These are phyloP conservation scores for Colletotrichum liaoningense DNA, from an alignment of 2,329 filamentous ascomycete genomes.

Conservation along the genomic window DNA sequence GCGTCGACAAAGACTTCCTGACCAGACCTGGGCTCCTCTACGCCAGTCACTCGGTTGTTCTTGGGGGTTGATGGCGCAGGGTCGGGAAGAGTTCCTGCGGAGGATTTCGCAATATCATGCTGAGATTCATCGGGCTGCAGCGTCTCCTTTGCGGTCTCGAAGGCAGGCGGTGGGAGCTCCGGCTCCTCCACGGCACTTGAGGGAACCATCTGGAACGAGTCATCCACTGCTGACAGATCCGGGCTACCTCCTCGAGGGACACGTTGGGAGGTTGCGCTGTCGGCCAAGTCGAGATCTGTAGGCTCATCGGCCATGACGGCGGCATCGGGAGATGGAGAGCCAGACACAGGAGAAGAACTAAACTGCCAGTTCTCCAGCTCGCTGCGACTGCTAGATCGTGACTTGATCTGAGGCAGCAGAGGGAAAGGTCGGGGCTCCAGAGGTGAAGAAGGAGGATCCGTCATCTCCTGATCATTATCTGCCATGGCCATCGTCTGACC, in stretches of 20 bases:
- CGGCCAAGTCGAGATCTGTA: slow-evolving; percentile 26
- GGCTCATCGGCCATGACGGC: slow-evolving; percentile 31
- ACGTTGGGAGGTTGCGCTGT: slow-evolving; percentile 26
- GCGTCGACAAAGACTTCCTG: slow-evolving; percentile 64
- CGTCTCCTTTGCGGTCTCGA: slow-evolving; percentile 4
- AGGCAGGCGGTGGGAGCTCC: slow-evolving; percentile 25
- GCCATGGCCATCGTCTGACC: slow-evolving; percentile 62
- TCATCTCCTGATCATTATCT: slow-evolving; percentile 58
- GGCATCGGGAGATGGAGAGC: slow-evolving; percentile 55
- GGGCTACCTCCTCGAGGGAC: slow-evolving; percentile 27
- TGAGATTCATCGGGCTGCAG: neutral
- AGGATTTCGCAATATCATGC: neutral
- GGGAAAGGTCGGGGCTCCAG: slow-evolving; percentile 65
- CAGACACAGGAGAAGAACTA: slow-evolving; percentile 65
- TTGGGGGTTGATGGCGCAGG: slow-evolving; percentile 31
- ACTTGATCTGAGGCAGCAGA: slow-evolving; percentile 62
- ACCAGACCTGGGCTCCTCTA: slow-evolving; percentile 55
- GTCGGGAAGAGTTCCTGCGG: neutral
- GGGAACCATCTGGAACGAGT: slow-evolving; percentile 39
- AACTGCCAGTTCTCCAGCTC: slow-evolving; percentile 63
- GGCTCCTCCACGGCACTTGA: slow-evolving; percentile 41
- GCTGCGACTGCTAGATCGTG: slow-evolving; percentile 55
- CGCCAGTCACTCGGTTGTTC: slow-evolving; percentile 28
- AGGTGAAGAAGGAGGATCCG: slow-evolving; percentile 69
- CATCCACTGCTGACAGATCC: slow-evolving; percentile 19